Conservation (phyloP, 345 rosid species). For the Hirschfeldia incana region DNA sequence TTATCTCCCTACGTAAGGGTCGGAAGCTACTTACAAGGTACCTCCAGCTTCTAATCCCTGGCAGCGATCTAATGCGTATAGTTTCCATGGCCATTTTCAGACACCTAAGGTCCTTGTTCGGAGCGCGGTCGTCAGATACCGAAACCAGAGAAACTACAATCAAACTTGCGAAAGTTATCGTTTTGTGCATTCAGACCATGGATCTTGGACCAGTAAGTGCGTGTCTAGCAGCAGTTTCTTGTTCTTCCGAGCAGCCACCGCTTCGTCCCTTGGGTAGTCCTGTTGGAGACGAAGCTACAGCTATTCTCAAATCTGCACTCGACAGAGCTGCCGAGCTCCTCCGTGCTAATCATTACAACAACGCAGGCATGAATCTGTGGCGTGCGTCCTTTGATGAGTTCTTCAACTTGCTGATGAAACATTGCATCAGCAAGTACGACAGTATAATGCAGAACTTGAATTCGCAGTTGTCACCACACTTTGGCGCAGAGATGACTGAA, state of each 20-base stretch:
- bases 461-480: constrained; percentile 40
- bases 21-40: constrained; percentile 76
- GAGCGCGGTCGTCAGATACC: constrained; percentile 57
- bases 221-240: constrained; percentile 81
- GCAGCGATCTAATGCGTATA: constrained; percentile 66
- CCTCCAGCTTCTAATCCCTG: constrained; percentile 73
- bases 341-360: constrained; percentile 56
- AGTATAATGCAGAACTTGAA: constrained; percentile 65
- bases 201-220: constrained; percentile 80
- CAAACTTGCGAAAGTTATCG: constrained; percentile 60
- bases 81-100: constrained; percentile 92
- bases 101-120: constrained; percentile 79
- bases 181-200: constrained; percentile 61
- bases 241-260: constrained; percentile 86
- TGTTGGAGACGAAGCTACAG: constrained; percentile 71
- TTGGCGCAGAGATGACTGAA: constrained; percentile 46
- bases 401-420: constrained; percentile 73
- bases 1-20: constrained; percentile 83
- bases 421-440: constrained; percentile 76
- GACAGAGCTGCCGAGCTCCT: constrained; percentile 72
- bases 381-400: constrained; percentile 89
- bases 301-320: constrained; percentile 60
- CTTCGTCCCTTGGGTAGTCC: constrained; percentile 81
- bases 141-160: constrained; percentile 59
- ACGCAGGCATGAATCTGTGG: constrained; percentile 63